Evolutionary conservation across 768 basidiomycete genomes (phyloP).

Genomic region (Lentinula edodes): DNA sequence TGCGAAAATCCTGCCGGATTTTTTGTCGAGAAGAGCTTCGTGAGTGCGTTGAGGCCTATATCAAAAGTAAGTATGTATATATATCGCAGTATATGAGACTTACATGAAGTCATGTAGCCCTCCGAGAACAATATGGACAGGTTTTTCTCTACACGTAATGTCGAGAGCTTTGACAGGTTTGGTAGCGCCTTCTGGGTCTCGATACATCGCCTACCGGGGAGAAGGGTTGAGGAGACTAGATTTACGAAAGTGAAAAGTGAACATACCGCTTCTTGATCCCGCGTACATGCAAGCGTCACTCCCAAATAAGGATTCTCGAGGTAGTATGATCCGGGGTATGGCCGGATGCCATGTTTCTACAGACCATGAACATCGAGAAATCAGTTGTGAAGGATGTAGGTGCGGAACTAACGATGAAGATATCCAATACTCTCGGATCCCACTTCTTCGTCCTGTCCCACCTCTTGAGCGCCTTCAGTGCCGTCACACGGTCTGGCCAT

Average conservation of each 20-base stretch:
- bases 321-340: conserved; percentile 25
- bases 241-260: background rate
- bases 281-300: conserved; percentile 51
- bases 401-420: conserved; percentile 42
- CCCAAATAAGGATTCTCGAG: conserved; percentile 27
- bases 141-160: conserved; percentile 29
- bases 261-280: conserved; percentile 58
- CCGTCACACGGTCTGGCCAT: conserved; percentile 44
- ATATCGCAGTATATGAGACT: conserved; percentile 9
- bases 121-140: conserved; percentile 53
- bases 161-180: conserved; percentile 47
- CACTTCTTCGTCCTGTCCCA: conserved; percentile 35
- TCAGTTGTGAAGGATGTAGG: background rate
- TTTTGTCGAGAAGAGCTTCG: conserved; percentile 26
- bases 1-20: conserved; percentile 28
- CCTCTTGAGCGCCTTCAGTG: conserved; percentile 29
- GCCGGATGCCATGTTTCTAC: conserved; percentile 43
- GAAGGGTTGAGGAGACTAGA: background rate
- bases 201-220: conserved; percentile 51
- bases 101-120: conserved; percentile 48
- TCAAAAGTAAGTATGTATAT: background rate
- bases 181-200: conserved; percentile 47
- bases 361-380: background rate
- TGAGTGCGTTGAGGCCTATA: conserved; percentile 31
- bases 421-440: conserved; percentile 47